Conservation (phyloP, 2,329 filamentous ascomycete genomes). For the Teratosphaeriaceae sp. region DNA sequence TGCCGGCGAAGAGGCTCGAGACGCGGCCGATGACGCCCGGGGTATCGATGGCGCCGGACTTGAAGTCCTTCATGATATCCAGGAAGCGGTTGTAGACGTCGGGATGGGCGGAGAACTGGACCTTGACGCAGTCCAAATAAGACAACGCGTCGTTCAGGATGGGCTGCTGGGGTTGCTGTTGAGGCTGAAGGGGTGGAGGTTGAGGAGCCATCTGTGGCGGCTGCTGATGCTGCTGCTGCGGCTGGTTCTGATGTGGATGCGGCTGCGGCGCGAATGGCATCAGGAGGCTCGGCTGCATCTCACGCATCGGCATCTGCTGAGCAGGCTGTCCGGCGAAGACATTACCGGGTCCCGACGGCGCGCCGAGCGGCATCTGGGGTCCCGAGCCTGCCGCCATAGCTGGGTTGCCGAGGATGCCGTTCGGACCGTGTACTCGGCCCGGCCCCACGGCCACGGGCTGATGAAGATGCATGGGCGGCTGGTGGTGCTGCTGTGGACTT, state of each 20-base stretch:
- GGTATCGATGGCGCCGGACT: slow-evolving; percentile 96
- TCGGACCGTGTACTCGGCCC: slow-evolving; percentile 86
- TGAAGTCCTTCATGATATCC: slow-evolving; percentile 99
- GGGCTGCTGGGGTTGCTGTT: slow-evolving; percentile 74
- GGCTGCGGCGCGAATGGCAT: slow-evolving; percentile 38
- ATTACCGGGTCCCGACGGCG: slow-evolving; percentile 53
- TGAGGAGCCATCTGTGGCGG: slow-evolving; percentile 22
- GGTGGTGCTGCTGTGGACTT: no score
- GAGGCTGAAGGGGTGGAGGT: slow-evolving; percentile 32
- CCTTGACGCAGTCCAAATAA: slow-evolving; percentile 97
- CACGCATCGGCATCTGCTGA: slow-evolving; percentile 34
- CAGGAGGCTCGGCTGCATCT: slow-evolving; percentile 40
- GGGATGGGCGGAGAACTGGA: slow-evolving; percentile 92
- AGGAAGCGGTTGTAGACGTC: slow-evolving; percentile 96
- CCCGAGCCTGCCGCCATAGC: slow-evolving; percentile 20
- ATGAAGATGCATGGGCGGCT: slow-evolving; percentile 75
- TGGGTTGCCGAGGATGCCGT: slow-evolving; percentile 64
- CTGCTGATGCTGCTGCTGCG: slow-evolving; percentile 24
- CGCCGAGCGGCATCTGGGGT: slow-evolving; percentile 49
- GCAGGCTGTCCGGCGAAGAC: slow-evolving; percentile 69
- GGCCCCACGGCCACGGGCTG: slow-evolving; percentile 77
- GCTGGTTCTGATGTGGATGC: slow-evolving; percentile 23
- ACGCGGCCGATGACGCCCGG: slow-evolving; percentile 96
- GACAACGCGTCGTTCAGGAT: slow-evolving; percentile 84
- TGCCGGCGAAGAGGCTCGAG: slow-evolving; percentile 89